Conservation (phyloP, 1,284 basidiomycete genomes). For the Marasmius oreades region DNA sequence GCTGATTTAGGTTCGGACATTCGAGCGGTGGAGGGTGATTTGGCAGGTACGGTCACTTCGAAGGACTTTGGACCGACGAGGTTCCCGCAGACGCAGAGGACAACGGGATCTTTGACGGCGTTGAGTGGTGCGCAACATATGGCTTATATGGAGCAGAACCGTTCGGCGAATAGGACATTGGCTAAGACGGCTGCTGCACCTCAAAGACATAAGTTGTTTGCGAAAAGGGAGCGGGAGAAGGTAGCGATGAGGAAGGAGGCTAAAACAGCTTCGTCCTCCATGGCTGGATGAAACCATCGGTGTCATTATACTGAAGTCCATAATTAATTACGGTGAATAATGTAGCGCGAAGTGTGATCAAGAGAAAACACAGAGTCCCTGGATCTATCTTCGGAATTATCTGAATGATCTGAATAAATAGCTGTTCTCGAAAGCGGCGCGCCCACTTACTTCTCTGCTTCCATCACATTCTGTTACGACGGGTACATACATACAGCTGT, state of each 20-base stretch:
- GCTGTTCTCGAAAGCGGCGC: too few species aligned
- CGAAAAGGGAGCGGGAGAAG: slow-evolving; percentile 73
- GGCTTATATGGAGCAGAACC: slow-evolving; percentile 90
- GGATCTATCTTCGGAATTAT: too few species aligned
- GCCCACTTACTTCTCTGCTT: too few species aligned
- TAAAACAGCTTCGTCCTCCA: background rate
- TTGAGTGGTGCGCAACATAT: slow-evolving; percentile 87
- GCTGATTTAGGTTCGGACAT: slow-evolving; percentile 88
- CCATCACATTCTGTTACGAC: too few species aligned
- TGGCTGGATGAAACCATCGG: too few species aligned
- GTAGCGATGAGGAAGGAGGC: slow-evolving; percentile 38
- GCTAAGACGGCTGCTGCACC: slow-evolving; percentile 40
- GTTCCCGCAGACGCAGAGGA: slow-evolving; percentile 75
- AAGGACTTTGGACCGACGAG: slow-evolving; percentile 61
- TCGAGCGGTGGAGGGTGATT: slow-evolving; percentile 71
- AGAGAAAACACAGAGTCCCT: too few species aligned
- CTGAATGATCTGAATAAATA: too few species aligned
- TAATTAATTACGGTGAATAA: too few species aligned
- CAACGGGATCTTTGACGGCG: slow-evolving; percentile 80
- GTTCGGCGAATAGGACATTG: slow-evolving; percentile 83
- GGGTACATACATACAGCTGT: too few species aligned
- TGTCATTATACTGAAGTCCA: too few species aligned
- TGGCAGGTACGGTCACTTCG: slow-evolving; percentile 75
- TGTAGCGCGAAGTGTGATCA: too few species aligned
- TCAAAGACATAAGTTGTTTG: slow-evolving; percentile 75